Percentiles rank a stretch among this genome's conserved stretches.
Evolutionary conservation across 2,329 filamentous ascomycete genomes (phyloP).

Genomic region (Pyricularia grisea): DNA sequence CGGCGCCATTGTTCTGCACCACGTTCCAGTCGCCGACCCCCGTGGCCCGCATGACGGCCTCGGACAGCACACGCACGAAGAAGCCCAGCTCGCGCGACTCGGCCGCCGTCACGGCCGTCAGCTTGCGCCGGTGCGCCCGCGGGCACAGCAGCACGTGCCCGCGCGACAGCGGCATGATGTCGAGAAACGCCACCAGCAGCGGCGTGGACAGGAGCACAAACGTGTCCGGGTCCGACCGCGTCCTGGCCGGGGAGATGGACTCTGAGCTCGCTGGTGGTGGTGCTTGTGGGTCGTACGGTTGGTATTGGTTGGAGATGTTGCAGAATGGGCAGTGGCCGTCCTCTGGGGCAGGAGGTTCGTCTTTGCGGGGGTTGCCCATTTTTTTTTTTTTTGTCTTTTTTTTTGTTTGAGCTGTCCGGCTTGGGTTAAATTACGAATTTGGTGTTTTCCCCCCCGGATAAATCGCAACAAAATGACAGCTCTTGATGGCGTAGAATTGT

Average conservation of each 20-base stretch:
- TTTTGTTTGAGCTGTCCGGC: background rate
- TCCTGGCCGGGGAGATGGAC: constrained; percentile 21
- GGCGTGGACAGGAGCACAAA: constrained; percentile 71
- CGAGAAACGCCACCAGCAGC: constrained; percentile 75
- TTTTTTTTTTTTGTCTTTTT: no score
- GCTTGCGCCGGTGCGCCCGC: constrained; percentile 65
- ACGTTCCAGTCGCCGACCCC: constrained; percentile 86
- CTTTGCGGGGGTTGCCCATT: background rate
- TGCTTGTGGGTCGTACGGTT: constrained; percentile 31
- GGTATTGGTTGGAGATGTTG: constrained; percentile 41
- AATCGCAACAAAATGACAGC: background rate
- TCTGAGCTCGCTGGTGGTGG: constrained; percentile 30
- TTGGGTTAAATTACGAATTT: background rate
- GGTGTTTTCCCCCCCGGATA: background rate
- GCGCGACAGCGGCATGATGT: constrained; percentile 78
- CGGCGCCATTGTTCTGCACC: constrained; percentile 87
- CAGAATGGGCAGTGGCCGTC: constrained; percentile 49
- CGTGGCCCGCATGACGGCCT: constrained; percentile 58
- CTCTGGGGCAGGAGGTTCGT: background rate
- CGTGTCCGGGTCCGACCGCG: constrained; percentile 31
- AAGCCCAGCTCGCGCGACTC: constrained; percentile 60
- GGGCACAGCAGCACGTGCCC: constrained; percentile 81
- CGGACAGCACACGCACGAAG: constrained; percentile 62
- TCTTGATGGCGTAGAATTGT: background rate
- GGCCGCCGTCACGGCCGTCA: constrained; percentile 56